Evolutionary conservation across 768 basidiomycete species (phyloP).

Genomic region (Pulveroboletus sp.): DNA sequence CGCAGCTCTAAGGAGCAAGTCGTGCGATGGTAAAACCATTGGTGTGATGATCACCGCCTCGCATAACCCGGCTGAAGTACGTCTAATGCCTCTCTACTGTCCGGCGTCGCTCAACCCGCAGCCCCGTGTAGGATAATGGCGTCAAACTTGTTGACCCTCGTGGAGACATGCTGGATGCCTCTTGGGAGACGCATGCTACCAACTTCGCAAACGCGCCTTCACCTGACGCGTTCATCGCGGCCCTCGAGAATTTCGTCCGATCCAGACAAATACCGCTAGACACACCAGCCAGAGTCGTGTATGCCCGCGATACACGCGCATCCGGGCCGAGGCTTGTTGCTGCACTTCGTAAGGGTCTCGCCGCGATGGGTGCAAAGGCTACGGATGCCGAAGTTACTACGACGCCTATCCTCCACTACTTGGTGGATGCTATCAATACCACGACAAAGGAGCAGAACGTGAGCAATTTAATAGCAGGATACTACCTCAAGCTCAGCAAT

Average conservation of each 20-base stretch:
- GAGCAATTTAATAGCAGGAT: conserved; percentile 74
- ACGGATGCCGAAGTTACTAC: conserved; percentile 83
- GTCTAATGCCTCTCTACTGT: conserved; percentile 15
- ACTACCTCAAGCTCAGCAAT: conserved; percentile 71
- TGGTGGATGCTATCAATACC: conserved; percentile 87
- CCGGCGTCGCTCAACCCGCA: not conserved
- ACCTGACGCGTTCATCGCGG: conserved; percentile 65
- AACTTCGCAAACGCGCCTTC: conserved; percentile 76
- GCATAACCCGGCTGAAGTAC: conserved; percentile 96
- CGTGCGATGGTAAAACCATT: conserved; percentile 83
- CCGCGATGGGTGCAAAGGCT: conserved; percentile 60
- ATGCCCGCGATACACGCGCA: conserved; percentile 90
- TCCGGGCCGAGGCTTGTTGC: conserved; percentile 73
- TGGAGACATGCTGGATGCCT: conserved; percentile 93
- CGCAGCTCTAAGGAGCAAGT: conserved; percentile 87
- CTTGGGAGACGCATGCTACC: conserved; percentile 91
- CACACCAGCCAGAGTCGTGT: conserved; percentile 78
- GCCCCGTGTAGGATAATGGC: conserved; percentile 77
- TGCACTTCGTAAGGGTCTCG: conserved; percentile 79
- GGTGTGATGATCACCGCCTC: conserved; percentile 99
- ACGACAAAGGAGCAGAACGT: conserved; percentile 77
- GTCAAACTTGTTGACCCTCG: conserved; percentile 97
- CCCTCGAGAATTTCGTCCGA: conserved; percentile 58
- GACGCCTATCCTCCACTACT: conserved; percentile 93
- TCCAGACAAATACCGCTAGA: conserved; percentile 69